Base-by-base conservation (phyloP, 805 yeast genomes). In the Candida pini region DNA sequence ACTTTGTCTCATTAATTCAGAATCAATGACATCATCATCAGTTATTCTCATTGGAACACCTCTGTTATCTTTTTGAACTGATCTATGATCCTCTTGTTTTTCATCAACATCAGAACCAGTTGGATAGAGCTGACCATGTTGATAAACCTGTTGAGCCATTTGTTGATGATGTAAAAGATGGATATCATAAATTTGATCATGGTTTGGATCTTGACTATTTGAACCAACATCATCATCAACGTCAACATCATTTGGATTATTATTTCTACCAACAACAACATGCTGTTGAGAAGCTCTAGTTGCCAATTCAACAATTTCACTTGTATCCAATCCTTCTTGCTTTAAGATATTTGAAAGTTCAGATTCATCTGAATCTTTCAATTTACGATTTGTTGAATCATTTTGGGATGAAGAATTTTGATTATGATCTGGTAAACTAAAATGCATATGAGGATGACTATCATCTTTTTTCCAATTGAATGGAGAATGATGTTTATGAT, bases 401-500 rank as follows among this genome's bases (percentile, higher is more conserved):
- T 39, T 39, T 24, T 43, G 42, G 7, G 34, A 38, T 16, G 23
- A 28, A 21, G 24, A 32, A 27, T 32, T 40, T n/a, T 33, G 35
- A 2, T 26, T 14, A 7, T 42, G 43, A 26, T 43, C 44, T 18
- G 39, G 24, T 19, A 45, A 31, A 31, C 40, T 48, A 30, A 39
- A 44, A 29, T 38, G 43, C 12, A 43, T 36, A 20, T 45, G 49
- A 19, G 41, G 49, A 12, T 36, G 41, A 14, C 29, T 24, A 6
- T 22, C 39, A 24, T 50, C 49, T 20, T 49, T 47, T 36, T 55
- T 51, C 64, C 65, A 56, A 28, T 49, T 43, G 36, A 56, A 56
- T 7, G 71, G 69, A 9, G 42, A 47, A 41, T 68, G 73, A 26
- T 60, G 59, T 40, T 58, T 64, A 44, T 68, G 73, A 34, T 54